Base-by-base conservation (phyloP, 768 basidiomycete genomes). In the Mycena venus region DNA sequence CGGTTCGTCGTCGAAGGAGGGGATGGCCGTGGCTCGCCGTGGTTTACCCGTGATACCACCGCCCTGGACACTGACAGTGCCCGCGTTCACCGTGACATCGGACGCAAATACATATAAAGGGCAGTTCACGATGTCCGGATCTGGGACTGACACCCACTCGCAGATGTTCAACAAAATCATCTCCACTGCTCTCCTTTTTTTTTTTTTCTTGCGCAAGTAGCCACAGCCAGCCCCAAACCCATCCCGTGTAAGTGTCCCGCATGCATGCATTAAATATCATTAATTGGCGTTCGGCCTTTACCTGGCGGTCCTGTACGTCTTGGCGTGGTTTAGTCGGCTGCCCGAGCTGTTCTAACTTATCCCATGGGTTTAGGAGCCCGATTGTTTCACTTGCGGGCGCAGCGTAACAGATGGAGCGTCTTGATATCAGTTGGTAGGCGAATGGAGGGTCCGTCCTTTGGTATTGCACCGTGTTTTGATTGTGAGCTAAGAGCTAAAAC, bases 101-200 rank as follows among this genome's bases (percentile, higher is more conserved):
- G 55, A 34, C 31, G 31, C 55, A 58, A 58, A 58, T 55, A 55
- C 53, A 55, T 55, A 55, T 55, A 55, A 31, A 55, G 53, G 55
- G 55, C 55, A 58, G 55, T 34, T 58, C 55, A 58, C 55, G 55
- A 58, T 58, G 55, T 58, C 55, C 31, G 55, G 55, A 58, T 58
- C 55, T 34, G 55, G 55, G 55, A 32, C 55, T 58, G 55, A 58
- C 55, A 58, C 55, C 55, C 55, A 34, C 55, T 58, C 32, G 55
- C 55, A 58, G 55, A 58, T 58, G 31, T 58, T 58, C 55, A 58
- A 58, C 55, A 58, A 56, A 58, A 58, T 58, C 55, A 58, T 58
- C 55, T 58, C 55, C 55, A 58, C 55, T 58, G 55, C 55, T 58
- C 55, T 58, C 55, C 55, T 58, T 58, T 58, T 58, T 58, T 58